Evolutionary conservation across 2,329 filamentous ascomycete species (phyloP), one percentile per base, ranked within the genome.

Genomic region (Exserohilum turcica): DNA sequence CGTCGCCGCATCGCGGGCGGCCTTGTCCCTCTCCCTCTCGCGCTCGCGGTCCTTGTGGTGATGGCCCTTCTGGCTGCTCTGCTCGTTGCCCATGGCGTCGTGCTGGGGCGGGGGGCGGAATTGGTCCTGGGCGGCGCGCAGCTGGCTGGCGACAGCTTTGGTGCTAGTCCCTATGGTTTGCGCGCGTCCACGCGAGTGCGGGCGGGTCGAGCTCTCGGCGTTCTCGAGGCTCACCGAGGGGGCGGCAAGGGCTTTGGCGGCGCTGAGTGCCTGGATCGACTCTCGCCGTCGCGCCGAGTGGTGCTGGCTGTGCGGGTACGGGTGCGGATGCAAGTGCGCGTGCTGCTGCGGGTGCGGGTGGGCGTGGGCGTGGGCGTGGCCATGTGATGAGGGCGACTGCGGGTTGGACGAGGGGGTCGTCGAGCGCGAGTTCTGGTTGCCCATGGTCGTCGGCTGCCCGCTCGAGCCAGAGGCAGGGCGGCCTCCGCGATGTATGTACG

Each of bases 51-150:
- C 21, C 21, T 18, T 43, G 38, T 49, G 59, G 48, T 32, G 33
- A 5, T 27, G 37, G 43, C 38, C 53, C 59, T 71, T 73, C 16
- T 69, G 66, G 57, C 62, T 66, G 58, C 71, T 74, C 61, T 75
- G 70, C 59, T 76, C 74, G 61, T 74, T 76, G 57, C 76, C 76
- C 74, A 77, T 76, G 51, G 39, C 48, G 45, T 56, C 51, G 49
- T 18, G 31, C 43, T 19, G 13, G 19, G 48, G 54, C 2, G 27
- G 33, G 24, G 61, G 44, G 46, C 56, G 57, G 56, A 59, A 57
- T 57, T 43, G 60, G 57, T 71, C 66, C 52, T 71, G 66, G 54
- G 66, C 62, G 60, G 66, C 68, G 59, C 67, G 66, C 47, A 71
- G 65, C 46, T 66, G 64, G 54, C 59, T 59, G 43, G 68, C 55